phyloP scores from a whole-genome alignment of 169 alveolate species.

The Babesia caballi region DNA sequence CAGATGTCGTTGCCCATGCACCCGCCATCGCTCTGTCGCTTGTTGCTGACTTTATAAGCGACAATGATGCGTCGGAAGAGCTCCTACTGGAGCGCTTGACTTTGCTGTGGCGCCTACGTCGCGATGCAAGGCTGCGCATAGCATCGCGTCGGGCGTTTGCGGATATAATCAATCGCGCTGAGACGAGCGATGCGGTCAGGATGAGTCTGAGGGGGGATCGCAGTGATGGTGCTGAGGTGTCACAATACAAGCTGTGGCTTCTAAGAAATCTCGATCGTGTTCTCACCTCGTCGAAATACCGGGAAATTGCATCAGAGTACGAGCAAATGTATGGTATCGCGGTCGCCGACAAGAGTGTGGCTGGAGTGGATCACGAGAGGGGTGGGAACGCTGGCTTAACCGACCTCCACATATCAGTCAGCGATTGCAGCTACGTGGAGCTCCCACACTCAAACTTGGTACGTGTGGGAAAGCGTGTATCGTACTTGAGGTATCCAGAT shows the following conservation, averaged over 20 bases:
- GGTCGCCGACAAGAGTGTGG: background rate
- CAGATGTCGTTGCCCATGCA: background rate
- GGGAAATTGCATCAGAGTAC: background rate
- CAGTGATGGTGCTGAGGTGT: no score
- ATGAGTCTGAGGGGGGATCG: background rate
- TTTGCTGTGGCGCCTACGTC: conserved; percentile 31
- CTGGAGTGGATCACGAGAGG: background rate
- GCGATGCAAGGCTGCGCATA: conserved; percentile 25
- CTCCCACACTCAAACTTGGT: background rate
- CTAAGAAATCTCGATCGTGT: background rate
- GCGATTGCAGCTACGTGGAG: background rate
- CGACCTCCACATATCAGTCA: conserved; percentile 8
- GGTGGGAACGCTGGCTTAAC: background rate
- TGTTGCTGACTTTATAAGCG: conserved; percentile 15
- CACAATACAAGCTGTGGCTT: background rate
- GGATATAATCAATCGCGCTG: background rate
- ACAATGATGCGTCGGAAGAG: background rate
- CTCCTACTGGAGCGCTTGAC: conserved; percentile 29
- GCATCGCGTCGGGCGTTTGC: background rate
- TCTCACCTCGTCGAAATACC: background rate
- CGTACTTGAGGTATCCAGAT: conserved; percentile 18
- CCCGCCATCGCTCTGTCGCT: conserved; percentile 55
- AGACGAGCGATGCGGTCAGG: background rate
- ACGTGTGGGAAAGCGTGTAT: conserved; percentile 19
- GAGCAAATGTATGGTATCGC: background rate